A percentile compares a stretch with the other conserved stretches of the same genome.
These are phyloP conservation scores for Sporisorium sorghi DNA, from an alignment of 1,284 basidiomycete species.

Conservation along the genomic window DNA sequence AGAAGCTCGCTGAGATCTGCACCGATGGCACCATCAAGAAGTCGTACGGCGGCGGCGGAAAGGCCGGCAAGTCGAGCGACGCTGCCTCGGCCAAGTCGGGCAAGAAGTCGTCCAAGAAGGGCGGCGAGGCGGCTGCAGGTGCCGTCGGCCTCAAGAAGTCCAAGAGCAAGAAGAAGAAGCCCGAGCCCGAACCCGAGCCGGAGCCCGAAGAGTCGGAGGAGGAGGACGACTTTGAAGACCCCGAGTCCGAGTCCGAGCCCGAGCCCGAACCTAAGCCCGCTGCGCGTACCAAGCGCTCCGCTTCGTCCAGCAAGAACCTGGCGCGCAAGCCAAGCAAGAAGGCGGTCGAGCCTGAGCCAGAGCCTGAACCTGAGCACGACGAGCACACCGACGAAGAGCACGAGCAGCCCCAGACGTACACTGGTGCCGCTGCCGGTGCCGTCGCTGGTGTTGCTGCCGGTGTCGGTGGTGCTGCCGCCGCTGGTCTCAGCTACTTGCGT, in stretches of 20 bases:
- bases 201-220: slow-evolving; percentile 33
- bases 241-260: slow-evolving; percentile 30
- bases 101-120: slow-evolving; percentile 50
- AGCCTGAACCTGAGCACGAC: slow-evolving; percentile 32
- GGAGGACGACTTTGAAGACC: slow-evolving; percentile 26
- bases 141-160: slow-evolving; percentile 30
- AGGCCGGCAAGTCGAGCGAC: slow-evolving; percentile 20
- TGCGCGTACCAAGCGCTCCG: slow-evolving; percentile 17
- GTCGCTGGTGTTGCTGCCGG: slow-evolving; percentile 59
- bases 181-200: slow-evolving; percentile 41
- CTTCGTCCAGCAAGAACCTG: slow-evolving; percentile 33
- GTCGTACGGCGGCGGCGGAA: slow-evolving; percentile 36
- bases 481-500: slow-evolving; percentile 52
- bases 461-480: slow-evolving; percentile 52
- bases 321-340: slow-evolving; percentile 44
- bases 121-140: slow-evolving; percentile 29
- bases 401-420: slow-evolving; percentile 55
- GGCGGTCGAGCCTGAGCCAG: slow-evolving; percentile 25
- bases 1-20: slow-evolving; percentile 46
- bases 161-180: slow-evolving; percentile 49
- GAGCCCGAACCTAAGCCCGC: slow-evolving; percentile 30
- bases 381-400: slow-evolving; percentile 16
- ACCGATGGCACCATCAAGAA: slow-evolving; percentile 48
- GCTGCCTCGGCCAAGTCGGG: slow-evolving; percentile 21
- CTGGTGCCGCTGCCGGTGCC: slow-evolving; percentile 57